Base-by-base conservation (phyloP, 257 asterid species). In the Solanum stenotomum region DNA sequence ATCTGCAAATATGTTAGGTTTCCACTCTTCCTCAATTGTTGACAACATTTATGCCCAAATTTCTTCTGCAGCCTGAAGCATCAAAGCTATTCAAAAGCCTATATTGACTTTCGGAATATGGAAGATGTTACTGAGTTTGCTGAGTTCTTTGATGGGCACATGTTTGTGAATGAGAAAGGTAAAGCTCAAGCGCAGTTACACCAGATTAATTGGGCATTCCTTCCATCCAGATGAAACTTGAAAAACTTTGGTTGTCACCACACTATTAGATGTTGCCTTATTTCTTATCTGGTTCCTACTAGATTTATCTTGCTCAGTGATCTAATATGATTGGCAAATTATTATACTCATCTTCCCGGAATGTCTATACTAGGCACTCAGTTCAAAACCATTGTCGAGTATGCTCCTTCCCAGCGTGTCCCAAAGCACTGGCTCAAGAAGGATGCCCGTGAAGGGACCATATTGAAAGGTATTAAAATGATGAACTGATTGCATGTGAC, bases 91-190 rank as follows among this genome's bases (percentile, higher is more conserved):
- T 92, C 99, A n/a, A 94, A 96, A 93, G 98, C 98, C 68, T 94
- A 94, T 90, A 91, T 96, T 59, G 95, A 94, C 91, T 95, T 97
- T 72, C 91, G 93, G 88, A 92, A 81, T 86, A 92, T 95, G 20
- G 98, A 94, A 70, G 99, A 97, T 90, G 99, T 96, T 87, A 87
- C 96, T 85, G 99, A 96, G 92, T 96, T 97, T 75, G 97, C 99
- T 3, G 99, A 94, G 90, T 95, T 94, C 90, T 97, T 97, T 88
- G 94, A 93, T 86, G 99, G 96, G 85, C 99, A 97, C 91, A 93
- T 95, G 75, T 97, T 97, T 90, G 99, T 97, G 88, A 97, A 94
- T 76, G 99, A 96, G 92, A 97, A 95, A 92, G 99, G 99, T 97
- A 93, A 88, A 74, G 35, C 86, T 79, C 87, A 25, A 76, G 65